phyloP scores from a whole-genome alignment of 257 asterid genomes.

The Jacaranda mimosifolia region DNA sequence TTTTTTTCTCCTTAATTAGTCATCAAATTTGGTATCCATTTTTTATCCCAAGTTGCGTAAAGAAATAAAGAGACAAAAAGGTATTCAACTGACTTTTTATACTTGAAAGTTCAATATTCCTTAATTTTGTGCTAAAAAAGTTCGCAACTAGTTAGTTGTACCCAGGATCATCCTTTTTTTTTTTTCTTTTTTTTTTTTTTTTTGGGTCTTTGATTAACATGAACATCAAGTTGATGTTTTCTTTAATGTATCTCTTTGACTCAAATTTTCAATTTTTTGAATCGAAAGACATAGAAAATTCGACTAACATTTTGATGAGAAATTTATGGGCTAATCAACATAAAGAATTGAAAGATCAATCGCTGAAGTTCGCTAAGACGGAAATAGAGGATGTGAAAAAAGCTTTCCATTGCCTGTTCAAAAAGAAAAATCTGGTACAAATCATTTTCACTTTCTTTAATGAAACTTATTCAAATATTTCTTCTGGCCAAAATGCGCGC shows the following conservation, averaged over 20 bases:
- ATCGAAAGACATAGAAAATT: neutral
- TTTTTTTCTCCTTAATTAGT: too few relatives aligned
- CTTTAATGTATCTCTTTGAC: slow-evolving; percentile 24
- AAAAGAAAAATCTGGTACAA: neutral
- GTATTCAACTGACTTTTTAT: neutral
- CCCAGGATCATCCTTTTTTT: neutral
- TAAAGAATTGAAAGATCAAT: slow-evolving; percentile 24
- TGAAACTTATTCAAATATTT: neutral
- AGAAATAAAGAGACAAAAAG: neutral
- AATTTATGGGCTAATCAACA: neutral
- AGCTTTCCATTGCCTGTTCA: neutral
- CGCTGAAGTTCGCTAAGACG: neutral
- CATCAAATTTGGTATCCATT: too few relatives aligned
- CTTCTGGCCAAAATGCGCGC: neutral
- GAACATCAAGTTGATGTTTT: slow-evolving; percentile 10
- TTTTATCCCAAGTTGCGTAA: neutral
- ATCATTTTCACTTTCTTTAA: neutral
- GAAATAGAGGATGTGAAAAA: neutral
- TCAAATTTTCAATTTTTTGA: slow-evolving; percentile 23
- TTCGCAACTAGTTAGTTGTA: neutral
- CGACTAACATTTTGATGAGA: neutral
- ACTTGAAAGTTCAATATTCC: neutral
- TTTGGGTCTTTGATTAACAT: neutral
- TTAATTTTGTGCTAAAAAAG: neutral
- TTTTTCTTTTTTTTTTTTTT: neutral